Evolutionary conservation across 75 land plant species (phyloP).

Genomic region (Pinus albicaulis): DNA sequence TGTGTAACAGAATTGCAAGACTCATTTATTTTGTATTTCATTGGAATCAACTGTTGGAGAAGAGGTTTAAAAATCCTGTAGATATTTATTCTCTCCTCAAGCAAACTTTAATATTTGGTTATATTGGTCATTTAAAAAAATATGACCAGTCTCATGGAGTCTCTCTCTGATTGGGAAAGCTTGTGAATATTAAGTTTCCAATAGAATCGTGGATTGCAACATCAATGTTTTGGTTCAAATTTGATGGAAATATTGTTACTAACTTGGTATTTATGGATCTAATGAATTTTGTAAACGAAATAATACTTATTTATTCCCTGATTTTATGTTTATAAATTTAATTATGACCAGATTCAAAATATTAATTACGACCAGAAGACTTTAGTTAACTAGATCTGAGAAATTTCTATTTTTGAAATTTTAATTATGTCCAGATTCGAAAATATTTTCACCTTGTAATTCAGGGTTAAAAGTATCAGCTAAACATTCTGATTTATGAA

Average conservation of each 20-base stretch:
- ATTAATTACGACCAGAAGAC: too few species aligned
- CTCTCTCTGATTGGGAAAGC: not conserved
- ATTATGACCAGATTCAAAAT: too few species aligned
- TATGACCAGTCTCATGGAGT: conserved; percentile 2
- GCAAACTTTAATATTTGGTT: not conserved
- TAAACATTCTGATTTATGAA: too few species aligned
- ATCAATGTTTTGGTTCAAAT: not conserved
- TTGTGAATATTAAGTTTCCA: conserved; percentile 4
- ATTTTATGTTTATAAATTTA: too few species aligned
- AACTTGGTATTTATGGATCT: not conserved
- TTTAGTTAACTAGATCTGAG: too few species aligned
- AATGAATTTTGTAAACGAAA: too few species aligned
- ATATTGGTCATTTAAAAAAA: not conserved
- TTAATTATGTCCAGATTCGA: too few species aligned
- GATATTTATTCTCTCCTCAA: not conserved
- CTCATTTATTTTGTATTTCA: conserved; percentile 4
- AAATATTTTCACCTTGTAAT: too few species aligned
- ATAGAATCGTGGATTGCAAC: not conserved
- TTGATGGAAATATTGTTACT: not conserved
- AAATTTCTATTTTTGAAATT: too few species aligned
- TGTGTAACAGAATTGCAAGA: conserved; percentile 1
- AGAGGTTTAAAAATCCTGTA: conserved; percentile 1
- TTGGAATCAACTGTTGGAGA: not conserved
- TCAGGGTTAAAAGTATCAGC: too few species aligned
- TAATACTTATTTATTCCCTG: too few species aligned